Evolutionary conservation across 2,329 filamentous ascomycete species (phyloP).

Genomic region (Nigrospora osmanthi): DNA sequence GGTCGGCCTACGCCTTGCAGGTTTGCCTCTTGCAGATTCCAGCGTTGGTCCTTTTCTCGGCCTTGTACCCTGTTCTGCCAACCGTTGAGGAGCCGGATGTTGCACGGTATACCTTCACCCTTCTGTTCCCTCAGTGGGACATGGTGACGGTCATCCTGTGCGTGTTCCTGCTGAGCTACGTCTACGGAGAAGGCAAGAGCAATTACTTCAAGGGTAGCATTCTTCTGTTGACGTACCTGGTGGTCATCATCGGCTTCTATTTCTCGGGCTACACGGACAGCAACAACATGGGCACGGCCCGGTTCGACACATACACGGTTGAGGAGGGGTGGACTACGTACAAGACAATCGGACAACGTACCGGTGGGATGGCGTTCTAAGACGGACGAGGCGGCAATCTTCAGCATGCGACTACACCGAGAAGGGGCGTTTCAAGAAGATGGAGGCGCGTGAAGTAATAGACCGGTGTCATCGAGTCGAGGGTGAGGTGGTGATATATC

Average conservation of each 20-base stretch:
- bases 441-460: too few relatives aligned
- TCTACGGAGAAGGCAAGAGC: slow-evolving; percentile 97
- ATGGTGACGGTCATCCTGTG: slow-evolving; percentile 96
- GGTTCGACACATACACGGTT: slow-evolving; percentile 46
- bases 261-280: slow-evolving; percentile 54
- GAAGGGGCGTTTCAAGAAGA: too few relatives aligned
- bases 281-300: slow-evolving; percentile 30
- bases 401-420: too few relatives aligned
- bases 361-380: slow-evolving; percentile 26
- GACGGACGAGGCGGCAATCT: neutral
- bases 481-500: too few relatives aligned
- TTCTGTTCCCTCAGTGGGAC: slow-evolving; percentile 98
- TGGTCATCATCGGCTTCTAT: slow-evolving; percentile 88
- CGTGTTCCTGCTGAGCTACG: slow-evolving; percentile 92
- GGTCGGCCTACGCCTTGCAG: slow-evolving; percentile 91
- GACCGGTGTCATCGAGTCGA: too few relatives aligned
- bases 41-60: slow-evolving; percentile 85
- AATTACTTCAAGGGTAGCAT: slow-evolving; percentile 99
- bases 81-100: slow-evolving; percentile 30
- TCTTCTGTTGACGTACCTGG: slow-evolving; percentile 83
- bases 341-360: slow-evolving; percentile 44
- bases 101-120: slow-evolving; percentile 61
- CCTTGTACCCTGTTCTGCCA: slow-evolving; percentile 51
- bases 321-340: slow-evolving; percentile 43
- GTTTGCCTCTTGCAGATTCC: slow-evolving; percentile 94